Base-by-base conservation (phyloP, 148 eudicot species). In the Nepenthes gracilis region DNA sequence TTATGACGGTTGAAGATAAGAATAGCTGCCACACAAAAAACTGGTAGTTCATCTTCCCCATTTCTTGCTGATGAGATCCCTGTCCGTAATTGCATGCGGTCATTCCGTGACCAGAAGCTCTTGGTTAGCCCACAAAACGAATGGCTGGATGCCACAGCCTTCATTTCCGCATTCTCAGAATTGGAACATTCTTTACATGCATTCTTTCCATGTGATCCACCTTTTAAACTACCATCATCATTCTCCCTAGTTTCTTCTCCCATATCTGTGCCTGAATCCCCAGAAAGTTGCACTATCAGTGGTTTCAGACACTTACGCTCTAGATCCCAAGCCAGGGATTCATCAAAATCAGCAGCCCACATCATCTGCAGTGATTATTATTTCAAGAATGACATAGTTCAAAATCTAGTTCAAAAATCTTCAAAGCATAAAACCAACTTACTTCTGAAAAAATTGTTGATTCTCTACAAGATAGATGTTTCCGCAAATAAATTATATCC, bases 301-400 rank as follows among this genome's bases (percentile, higher is more conserved):
- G 88, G 81, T 67, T 88, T 87, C 55, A 84, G 94, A 74, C 96
- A 86, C 71, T 72, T 80, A 68, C 78, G 82, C 37, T 71, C 84
- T 61, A 82, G 75, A 74, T 74, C 77, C 68, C 67, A 79, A 59
- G 91, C 75, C 65, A 86, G 35, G 4, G 85, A 79, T 72, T 86
- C 88, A 69, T 93, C 82, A 71, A 93, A 93, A 75, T 93, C 98
- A 79, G 98, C 98, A 62, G 98, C 98, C 98, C 98, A 93, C 84
- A 93, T 93, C 98, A 93, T 93, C 98, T 92, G 85, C 83, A 80
- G 36, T 6, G 33, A 55, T 45, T 10, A 36, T 54, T 56, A 60
- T 32, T 43, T 49, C 58, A 32, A 36, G 56, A 47, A 59, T n/a
- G 43, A 72, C 63, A 60, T 47, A 5, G 12, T 34, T 34, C 40